Base-by-base conservation (phyloP, 805 yeast species). In the Candida germanica region DNA sequence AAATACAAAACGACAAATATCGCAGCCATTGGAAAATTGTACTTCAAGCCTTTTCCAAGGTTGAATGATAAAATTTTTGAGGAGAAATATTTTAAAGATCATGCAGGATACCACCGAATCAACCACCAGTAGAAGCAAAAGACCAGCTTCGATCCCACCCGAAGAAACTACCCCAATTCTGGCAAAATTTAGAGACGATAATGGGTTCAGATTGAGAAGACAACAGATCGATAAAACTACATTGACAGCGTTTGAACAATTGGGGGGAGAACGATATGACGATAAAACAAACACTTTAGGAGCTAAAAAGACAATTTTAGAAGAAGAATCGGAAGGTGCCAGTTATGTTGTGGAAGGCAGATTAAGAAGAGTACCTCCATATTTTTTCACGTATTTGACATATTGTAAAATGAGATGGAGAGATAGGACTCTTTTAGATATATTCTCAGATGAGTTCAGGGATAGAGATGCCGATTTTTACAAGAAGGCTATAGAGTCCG, bases 351-450 rank as follows among this genome's bases (percentile, higher is more conserved):
- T 81, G 3, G 80, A 77, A 13, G 86, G 84, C 0, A 63, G 75
- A 2, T 61, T 86, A 33, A 64, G 97, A 30, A 66, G 83, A 42
- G 85, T 93, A 2, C 70, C 79, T 1, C 98, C 98, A 0, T 93
- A 93, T 56, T 84, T 71, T 52, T 91, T 77, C 66, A 88, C 95
- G 0, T 91, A 93, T 54, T 69, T 87, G 59, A 93, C 99, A 0
- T 86, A 81, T 53, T 89, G 97, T 59, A 93, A 93, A 58, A 63
- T 73, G 53, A 69, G 99, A 51, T 93, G 99, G 99, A 72, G 91
- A 48, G 89, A 83, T 48, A 66, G 87, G n/a, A 78, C 78, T 14
- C 58, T 93, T 22, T 45, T 87, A 4, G 97, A 93, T 38, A 78
- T 93, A 2, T 93, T 94, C 52, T 64, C 79, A 4, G 72, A 72